phyloP scores from a whole-genome alignment of 306 rosid species.

The Quercus wislizeni region DNA sequence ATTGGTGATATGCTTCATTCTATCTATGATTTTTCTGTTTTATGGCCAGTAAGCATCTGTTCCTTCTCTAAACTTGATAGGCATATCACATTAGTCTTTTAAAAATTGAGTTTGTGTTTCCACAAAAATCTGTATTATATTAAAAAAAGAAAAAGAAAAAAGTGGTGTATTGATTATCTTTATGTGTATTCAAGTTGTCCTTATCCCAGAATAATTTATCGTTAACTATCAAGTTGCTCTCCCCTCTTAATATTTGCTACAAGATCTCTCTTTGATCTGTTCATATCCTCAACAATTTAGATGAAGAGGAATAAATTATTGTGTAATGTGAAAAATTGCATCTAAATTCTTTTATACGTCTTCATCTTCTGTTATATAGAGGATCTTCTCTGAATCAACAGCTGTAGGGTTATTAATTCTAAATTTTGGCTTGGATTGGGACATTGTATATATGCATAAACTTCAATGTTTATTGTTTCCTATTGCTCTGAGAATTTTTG shows the following conservation, averaged over 20 bases:
- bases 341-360: not conserved
- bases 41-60: conserved; percentile 57
- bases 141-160: not conserved
- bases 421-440: not conserved
- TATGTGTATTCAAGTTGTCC: not conserved
- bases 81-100: not conserved
- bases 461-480: conserved; percentile 13
- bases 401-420: not conserved
- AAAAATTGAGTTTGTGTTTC: not conserved
- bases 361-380: conserved; percentile 6
- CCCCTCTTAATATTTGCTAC: not conserved
- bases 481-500: not conserved
- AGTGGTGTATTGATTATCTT: not conserved
- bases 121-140: not conserved
- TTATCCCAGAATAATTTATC: not conserved
- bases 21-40: conserved; percentile 58
- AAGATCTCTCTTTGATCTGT: not conserved
- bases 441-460: not conserved
- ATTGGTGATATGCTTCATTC: conserved; percentile 55
- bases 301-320: not conserved
- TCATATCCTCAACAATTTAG: conserved; percentile 7
- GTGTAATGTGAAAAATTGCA: conserved; percentile 3
- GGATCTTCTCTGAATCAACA: not conserved
- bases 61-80: conserved; percentile 12
- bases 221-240: not conserved